Conservation (phyloP, 345 rosid genomes). For the Camelina hispida region DNA sequence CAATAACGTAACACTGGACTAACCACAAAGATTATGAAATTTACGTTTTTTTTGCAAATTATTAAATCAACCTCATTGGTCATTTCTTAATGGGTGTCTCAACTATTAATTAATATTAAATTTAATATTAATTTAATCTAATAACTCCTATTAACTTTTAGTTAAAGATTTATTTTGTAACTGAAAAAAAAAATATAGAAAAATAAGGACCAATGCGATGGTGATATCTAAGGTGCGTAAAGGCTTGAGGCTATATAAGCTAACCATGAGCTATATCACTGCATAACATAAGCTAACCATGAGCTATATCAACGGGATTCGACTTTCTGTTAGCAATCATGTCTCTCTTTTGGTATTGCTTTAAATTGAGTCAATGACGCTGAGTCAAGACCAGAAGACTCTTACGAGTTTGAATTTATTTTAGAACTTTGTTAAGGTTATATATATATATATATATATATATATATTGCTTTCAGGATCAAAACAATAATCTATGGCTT, state of each 20-base stretch:
- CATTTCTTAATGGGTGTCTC: too few relatives aligned
- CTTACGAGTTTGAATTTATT: neutral
- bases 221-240: too few relatives aligned
- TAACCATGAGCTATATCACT: neutral
- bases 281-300: neutral
- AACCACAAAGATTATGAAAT: too few relatives aligned
- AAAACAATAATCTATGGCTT: constrained; percentile 20
- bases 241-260: neutral
- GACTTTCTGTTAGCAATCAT: neutral
- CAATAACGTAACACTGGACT: too few relatives aligned
- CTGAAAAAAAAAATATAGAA: too few relatives aligned
- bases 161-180: too few relatives aligned
- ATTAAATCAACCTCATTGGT: too few relatives aligned
- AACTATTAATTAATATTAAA: too few relatives aligned
- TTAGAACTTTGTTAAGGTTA: neutral
- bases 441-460: neutral
- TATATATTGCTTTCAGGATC: neutral
- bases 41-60: too few relatives aligned
- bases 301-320: neutral
- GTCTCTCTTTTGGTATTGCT: neutral
- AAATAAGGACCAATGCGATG: too few relatives aligned
- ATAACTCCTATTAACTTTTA: too few relatives aligned
- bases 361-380: neutral
- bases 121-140: too few relatives aligned
- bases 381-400: neutral